A percentile compares a stretch with the other conserved stretches of the same genome.
Evolutionary conservation across 2,329 filamentous ascomycete species (phyloP).

Genomic region (Bipolaris zeicola): DNA sequence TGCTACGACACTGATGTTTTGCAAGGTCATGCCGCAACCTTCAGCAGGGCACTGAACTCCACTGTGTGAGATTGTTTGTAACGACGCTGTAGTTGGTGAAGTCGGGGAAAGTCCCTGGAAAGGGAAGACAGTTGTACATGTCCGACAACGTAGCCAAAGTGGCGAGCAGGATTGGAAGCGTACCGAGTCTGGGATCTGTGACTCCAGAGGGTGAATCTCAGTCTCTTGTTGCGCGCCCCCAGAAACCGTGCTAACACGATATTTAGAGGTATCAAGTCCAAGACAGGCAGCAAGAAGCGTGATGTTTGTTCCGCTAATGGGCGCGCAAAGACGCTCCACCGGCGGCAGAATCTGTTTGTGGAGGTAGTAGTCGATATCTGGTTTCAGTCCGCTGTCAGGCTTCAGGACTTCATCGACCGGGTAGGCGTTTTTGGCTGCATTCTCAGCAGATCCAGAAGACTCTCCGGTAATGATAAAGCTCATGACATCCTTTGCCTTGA

Average conservation of each 20-base stretch:
- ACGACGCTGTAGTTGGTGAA: conserved; percentile 18
- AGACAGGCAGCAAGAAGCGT: conserved; percentile 90
- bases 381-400: conserved; percentile 72
- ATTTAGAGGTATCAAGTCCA: conserved; percentile 87
- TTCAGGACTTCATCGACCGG: conserved; percentile 85
- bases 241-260: conserved; percentile 69
- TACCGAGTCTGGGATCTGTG: conserved; percentile 87
- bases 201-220: conserved; percentile 84
- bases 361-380: conserved; percentile 97
- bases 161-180: conserved; percentile 84
- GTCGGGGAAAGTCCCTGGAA: conserved; percentile 73
- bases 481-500: conserved; percentile 95
- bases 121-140: conserved; percentile 71
- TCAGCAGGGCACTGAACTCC: conserved; percentile 73
- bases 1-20: conserved; percentile 76
- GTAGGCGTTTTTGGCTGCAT: conserved; percentile 86
- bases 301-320: conserved; percentile 90
- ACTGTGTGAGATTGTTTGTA: conserved; percentile 63
- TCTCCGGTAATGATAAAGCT: conserved; percentile 87
- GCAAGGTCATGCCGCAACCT: conserved; percentile 68
- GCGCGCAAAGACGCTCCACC: conserved; percentile 95
- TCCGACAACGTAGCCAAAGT: conserved; percentile 77
- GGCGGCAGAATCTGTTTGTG: conserved; percentile 98
- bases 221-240: conserved; percentile 52
- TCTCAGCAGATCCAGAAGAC: conserved; percentile 66